Evolutionary conservation across 2,329 filamentous ascomycete genomes (phyloP), one percentile per base, ranked within the genome.

Genomic region (Colletotrichum higginsianum): DNA sequence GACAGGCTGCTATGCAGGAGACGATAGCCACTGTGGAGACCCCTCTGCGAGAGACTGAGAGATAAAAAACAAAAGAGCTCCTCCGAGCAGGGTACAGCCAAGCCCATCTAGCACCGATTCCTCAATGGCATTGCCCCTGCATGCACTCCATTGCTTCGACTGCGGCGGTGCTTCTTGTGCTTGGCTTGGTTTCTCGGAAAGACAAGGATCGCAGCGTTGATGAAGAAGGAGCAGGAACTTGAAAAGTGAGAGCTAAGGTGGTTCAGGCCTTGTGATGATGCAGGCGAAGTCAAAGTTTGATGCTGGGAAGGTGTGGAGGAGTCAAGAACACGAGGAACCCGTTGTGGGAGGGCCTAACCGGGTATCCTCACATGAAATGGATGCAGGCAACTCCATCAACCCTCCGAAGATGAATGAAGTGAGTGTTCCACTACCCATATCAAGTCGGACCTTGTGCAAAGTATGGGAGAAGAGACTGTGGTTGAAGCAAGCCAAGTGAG

Each of bases 151-250:
- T 67, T 62, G 50, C 52, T 44, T 38, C 26, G 52, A 64, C 50
- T 40, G 67, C 67, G 67, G 67, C 63, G 42, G 64, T 71, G 64
- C 57, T 56, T 42, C 38, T 47, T 58, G 64, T 67, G n/a, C 63
- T 60, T 35, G 64, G 44, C 46, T n/a, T 26, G 44, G 65, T 56
- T 15, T 56, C 35, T 23, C n/a, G 21, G 53, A 38, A 13, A 56
- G 18, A 38, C 58, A 47, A 42, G 56, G 64, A 71, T 66, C 18
- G 62, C 26, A 58, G 42, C 15, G 11, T 44, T 44, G 61, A 21
- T 35, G 61, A 21, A 65, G 57, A 61, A 38, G 55, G 40, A 61
- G 56, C 55, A 56, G 42, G 35, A 38, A 38, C 9, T 11, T 38
- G 35, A 38, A 58, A 44, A 42, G 50, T 65, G 38, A 63, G 61